Evolutionary conservation across 495 filamentous ascomycete genomes (phyloP).

Genomic region (Penicillium antarcticum): DNA sequence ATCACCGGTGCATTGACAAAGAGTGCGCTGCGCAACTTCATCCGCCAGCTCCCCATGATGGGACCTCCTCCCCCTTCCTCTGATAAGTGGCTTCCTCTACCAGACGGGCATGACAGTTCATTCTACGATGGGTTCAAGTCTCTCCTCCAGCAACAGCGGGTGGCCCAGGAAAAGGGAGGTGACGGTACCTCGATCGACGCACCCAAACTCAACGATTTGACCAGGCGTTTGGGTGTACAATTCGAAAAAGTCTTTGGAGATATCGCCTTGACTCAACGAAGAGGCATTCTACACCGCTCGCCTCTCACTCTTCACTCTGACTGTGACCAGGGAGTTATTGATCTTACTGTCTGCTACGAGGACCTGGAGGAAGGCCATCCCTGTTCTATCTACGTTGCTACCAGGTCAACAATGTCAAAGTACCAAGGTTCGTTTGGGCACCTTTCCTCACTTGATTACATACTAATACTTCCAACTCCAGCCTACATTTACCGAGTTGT

Average conservation of each 20-base stretch:
- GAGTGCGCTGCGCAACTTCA: conserved; percentile 43
- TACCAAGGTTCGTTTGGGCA: conserved; percentile 28
- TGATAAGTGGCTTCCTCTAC: conserved; percentile 31
- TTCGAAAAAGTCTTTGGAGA: conserved; percentile 54
- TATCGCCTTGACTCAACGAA: conserved; percentile 56
- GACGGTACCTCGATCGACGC: conserved; percentile 27
- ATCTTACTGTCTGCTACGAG: conserved; percentile 38
- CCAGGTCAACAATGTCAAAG: conserved; percentile 28
- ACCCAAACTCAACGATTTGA: conserved; percentile 53
- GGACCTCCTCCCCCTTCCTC: conserved; percentile 24
- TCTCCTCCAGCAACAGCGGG: conserved; percentile 31
- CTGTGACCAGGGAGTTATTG: conserved; percentile 35
- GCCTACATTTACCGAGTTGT: conserved; percentile 50
- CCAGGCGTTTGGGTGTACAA: conserved; percentile 47
- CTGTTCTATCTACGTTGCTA: conserved; percentile 37
- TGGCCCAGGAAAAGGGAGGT: conserved; percentile 17
- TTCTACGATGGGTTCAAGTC: conserved; percentile 49
- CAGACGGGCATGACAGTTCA: conserved; percentile 39
- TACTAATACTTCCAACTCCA: conserved; percentile 13
- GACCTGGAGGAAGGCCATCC: conserved; percentile 19
- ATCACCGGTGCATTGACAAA: conserved; percentile 50
- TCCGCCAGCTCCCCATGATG: conserved; percentile 42
- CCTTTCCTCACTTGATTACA: background rate
- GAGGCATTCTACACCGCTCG: conserved; percentile 52
- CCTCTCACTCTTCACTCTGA: conserved; percentile 43